A percentile compares a stretch with the other conserved stretches of the same genome.
phyloP scores from a whole-genome alignment of 2,329 filamentous ascomycete genomes.

The Pestalotiopsis sp. region DNA sequence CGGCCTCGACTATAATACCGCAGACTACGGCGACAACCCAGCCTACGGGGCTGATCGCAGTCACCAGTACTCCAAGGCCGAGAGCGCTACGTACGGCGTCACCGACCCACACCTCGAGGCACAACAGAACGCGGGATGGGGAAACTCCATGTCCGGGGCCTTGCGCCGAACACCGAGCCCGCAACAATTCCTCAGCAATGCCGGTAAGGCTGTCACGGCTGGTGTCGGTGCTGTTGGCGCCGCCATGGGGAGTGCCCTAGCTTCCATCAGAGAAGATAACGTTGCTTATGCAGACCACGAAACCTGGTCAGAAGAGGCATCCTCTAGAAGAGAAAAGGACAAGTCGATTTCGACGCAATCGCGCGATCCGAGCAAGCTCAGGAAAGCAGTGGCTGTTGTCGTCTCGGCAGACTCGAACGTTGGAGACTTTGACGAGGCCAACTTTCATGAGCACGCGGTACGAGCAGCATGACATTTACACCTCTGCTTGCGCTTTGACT shows the following conservation, averaged over 20 bases:
- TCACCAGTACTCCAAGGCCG: conserved; percentile 39
- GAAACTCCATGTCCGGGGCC: conserved; percentile 78
- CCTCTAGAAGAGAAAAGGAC: conserved; percentile 61
- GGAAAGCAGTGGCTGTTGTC: conserved; percentile 84
- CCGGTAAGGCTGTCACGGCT: conserved; percentile 78
- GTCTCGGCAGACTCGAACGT: conserved; percentile 75
- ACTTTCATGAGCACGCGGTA: conserved; percentile 80
- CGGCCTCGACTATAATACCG: conserved; percentile 49
- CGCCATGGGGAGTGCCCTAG: conserved; percentile 78
- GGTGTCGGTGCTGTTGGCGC: conserved; percentile 83
- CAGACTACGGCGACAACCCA: conserved; percentile 52
- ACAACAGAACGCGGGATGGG: conserved; percentile 57
- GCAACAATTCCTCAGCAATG: conserved; percentile 84
- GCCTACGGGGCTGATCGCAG: conserved; percentile 44
- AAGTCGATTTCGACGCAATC: conserved; percentile 30
- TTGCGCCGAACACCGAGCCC: conserved; percentile 82
- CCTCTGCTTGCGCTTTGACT: neutral
- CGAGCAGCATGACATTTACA: conserved; percentile 34
- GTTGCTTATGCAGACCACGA: conserved; percentile 82
- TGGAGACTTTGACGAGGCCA: conserved; percentile 59
- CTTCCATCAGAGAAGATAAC: conserved; percentile 79
- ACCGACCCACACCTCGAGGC: conserved; percentile 33
- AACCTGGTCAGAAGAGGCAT: conserved; percentile 89
- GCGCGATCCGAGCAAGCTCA: conserved; percentile 46
- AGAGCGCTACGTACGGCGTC: conserved; percentile 44